Percentiles rank a stretch among this genome's conserved stretches.
These are phyloP conservation scores for Dictyostelium firmibasis DNA, from an alignment of 78 protist species.

Conservation along the genomic window DNA sequence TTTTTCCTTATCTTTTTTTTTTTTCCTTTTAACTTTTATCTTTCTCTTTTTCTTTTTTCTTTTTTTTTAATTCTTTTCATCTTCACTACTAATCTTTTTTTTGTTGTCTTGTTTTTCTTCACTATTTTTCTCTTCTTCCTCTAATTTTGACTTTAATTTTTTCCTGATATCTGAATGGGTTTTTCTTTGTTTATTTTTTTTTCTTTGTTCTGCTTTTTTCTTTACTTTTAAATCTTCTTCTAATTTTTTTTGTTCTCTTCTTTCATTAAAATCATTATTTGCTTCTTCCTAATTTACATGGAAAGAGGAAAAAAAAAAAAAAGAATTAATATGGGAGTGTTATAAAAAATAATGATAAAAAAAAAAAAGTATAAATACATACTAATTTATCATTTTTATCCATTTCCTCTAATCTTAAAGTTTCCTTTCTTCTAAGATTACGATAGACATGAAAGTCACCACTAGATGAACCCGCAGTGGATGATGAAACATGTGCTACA, in stretches of 20 bases:
- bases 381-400: constrained; percentile 2
- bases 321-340: not conserved
- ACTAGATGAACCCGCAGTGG: constrained; percentile 62
- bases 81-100: not conserved
- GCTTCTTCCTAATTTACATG: constrained; percentile 32
- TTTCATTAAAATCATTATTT: constrained; percentile 27
- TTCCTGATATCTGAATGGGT: constrained; percentile 56
- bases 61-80: not conserved
- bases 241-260: constrained; percentile 44
- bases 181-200: constrained; percentile 44
- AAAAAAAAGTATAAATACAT: not conserved
- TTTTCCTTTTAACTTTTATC: too few relatives aligned
- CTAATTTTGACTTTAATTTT: constrained; percentile 27
- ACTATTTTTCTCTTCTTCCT: not conserved
- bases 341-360: not conserved
- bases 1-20: too few relatives aligned
- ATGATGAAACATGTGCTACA: constrained; percentile 30
- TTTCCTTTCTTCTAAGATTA: constrained; percentile 48
- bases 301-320: not conserved
- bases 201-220: constrained; percentile 61
- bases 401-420: constrained; percentile 23
- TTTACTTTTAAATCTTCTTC: constrained; percentile 31
- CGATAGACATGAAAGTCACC: constrained; percentile 73
- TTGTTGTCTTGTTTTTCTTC: not conserved
- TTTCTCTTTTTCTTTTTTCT: not conserved